These are phyloP conservation scores for Melanopsichium pennsylvanicum DNA, from an alignment of 1,284 basidiomycete species.

Conservation along the genomic window DNA sequence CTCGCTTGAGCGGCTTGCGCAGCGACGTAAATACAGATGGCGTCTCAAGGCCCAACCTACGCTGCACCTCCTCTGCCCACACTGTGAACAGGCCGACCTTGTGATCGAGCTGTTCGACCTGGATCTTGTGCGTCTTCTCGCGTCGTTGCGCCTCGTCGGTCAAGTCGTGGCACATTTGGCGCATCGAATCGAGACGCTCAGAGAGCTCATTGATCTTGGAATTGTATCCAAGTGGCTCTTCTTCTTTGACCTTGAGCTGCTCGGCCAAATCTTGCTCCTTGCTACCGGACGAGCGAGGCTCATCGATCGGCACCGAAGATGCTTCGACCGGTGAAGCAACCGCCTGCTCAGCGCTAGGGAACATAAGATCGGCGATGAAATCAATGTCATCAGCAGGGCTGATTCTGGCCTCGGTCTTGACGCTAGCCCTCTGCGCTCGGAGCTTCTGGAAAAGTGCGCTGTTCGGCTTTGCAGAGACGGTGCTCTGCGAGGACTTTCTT, in stretches of 20 bases:
- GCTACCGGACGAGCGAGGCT: background rate
- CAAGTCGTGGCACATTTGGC: constrained; percentile 33
- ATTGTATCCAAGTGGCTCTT: constrained; percentile 14
- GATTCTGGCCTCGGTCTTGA: background rate
- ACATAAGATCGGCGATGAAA: constrained; percentile 28
- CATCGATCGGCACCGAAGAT: background rate
- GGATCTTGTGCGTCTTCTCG: constrained; percentile 30
- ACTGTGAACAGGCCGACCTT: constrained; percentile 37
- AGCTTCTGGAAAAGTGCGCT: constrained; percentile 14
- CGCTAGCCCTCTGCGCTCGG: constrained; percentile 8
- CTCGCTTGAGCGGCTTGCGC: constrained; percentile 33
- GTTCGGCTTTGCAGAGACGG: constrained; percentile 10
- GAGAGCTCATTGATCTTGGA: constrained; percentile 14
- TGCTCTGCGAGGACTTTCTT: background rate
- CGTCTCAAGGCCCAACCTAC: constrained; percentile 27
- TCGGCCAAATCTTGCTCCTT: constrained; percentile 1
- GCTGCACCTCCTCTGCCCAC: constrained; percentile 43
- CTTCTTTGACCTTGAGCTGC: constrained; percentile 15
- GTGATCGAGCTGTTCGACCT: constrained; percentile 37
- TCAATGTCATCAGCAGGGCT: constrained; percentile 13
- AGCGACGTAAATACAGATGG: constrained; percentile 39
- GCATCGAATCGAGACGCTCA: constrained; percentile 26
- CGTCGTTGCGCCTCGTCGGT: constrained; percentile 34
- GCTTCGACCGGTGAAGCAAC: background rate
- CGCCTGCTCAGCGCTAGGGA: too few relatives aligned